Evolutionary conservation across 2,329 filamentous ascomycete species (phyloP).

Genomic region (Aureobasidium vineae): DNA sequence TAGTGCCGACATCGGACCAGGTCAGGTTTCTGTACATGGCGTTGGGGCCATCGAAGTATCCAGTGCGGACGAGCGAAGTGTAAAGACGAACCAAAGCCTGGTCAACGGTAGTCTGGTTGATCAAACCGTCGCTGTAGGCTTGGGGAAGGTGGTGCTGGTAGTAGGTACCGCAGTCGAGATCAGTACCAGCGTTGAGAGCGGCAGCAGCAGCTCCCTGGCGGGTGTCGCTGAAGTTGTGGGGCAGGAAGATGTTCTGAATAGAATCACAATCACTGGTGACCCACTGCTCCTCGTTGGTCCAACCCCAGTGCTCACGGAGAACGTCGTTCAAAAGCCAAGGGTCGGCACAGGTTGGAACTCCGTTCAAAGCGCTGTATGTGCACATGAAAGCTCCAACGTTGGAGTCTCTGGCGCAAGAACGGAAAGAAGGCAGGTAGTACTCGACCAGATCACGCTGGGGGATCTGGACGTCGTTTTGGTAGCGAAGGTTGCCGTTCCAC

Average conservation of each 20-base stretch:
- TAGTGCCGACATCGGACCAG: conserved; percentile 57
- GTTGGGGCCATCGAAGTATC: conserved; percentile 56
- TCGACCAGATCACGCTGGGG: conserved; percentile 63
- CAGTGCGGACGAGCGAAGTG: conserved; percentile 54
- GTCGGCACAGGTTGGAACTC: conserved; percentile 63
- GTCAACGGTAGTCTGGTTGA: conserved; percentile 51
- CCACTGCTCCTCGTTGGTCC: conserved; percentile 60
- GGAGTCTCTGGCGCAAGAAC: conserved; percentile 49
- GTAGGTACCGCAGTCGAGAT: conserved; percentile 54
- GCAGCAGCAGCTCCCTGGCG: conserved; percentile 50
- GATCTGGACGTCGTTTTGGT: conserved; percentile 58
- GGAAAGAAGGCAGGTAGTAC: conserved; percentile 66
- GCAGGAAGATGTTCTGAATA: conserved; percentile 58
- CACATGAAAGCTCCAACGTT: conserved; percentile 55
- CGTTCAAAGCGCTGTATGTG: conserved; percentile 63
- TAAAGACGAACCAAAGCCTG: conserved; percentile 54
- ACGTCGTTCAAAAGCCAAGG: conserved; percentile 62
- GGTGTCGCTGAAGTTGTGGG: conserved; percentile 46
- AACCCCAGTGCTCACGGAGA: conserved; percentile 64
- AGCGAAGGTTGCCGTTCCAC: conserved; percentile 39
- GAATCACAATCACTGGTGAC: conserved; percentile 66
- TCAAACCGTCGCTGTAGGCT: conserved; percentile 45
- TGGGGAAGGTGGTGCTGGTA: conserved; percentile 49
- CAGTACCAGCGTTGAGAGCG: conserved; percentile 53
- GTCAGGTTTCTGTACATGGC: conserved; percentile 53